Conservation (phyloP, 257 asterid species). For the Gynochthodes officinalis region DNA sequence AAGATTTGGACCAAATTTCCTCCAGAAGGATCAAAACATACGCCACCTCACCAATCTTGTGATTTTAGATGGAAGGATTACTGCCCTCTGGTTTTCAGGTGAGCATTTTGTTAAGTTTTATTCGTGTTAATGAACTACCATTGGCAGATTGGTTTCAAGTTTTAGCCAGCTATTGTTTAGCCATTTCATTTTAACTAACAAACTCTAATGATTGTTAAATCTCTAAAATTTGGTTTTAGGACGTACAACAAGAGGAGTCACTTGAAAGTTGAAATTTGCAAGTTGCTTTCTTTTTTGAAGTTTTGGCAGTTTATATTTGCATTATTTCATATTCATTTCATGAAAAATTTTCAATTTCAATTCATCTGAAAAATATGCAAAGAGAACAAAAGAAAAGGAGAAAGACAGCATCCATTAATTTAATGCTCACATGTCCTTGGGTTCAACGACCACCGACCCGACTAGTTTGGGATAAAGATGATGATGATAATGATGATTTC, state of each 20-base stretch:
- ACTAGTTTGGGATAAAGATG: too few relatives aligned
- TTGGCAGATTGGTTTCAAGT: background rate
- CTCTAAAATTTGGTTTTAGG: background rate
- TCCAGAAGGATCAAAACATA: slow-evolving; percentile 79
- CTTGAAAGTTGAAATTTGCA: background rate
- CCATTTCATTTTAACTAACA: background rate
- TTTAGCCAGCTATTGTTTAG: background rate
- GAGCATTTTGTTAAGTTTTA: background rate
- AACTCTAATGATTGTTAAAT: background rate
- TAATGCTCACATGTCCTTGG: too few relatives aligned
- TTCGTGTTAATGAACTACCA: background rate
- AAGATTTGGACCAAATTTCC: slow-evolving; percentile 88
- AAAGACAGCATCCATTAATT: background rate
- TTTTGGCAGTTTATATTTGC: background rate
- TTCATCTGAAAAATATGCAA: background rate
- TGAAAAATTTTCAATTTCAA: background rate
- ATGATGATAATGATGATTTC: too few relatives aligned
- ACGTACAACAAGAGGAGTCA: background rate
- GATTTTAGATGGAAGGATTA: slow-evolving; percentile 96
- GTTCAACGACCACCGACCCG: too few relatives aligned
- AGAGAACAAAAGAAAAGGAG: background rate
- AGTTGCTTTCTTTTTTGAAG: background rate
- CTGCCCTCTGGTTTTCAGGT: slow-evolving; percentile 92
- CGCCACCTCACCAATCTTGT: slow-evolving; percentile 87
- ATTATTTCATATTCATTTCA: background rate